Conservation (phyloP, 306 rosid species). For the Crotalaria pallida region DNA sequence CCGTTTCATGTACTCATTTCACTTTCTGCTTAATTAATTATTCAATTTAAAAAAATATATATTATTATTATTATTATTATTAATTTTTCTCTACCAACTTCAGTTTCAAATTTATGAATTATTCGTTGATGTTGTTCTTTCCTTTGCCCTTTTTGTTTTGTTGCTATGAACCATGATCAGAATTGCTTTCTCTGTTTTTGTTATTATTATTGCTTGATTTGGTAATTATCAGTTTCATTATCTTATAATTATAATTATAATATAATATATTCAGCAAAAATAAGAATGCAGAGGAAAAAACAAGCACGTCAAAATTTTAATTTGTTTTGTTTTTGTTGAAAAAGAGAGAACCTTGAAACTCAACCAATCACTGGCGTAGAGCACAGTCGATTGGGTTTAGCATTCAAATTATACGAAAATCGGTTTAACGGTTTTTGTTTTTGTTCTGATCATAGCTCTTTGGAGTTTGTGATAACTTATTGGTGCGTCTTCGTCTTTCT, state of each 20-base stretch:
- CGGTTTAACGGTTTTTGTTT: slow-evolving; percentile 33
- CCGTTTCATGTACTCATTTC: slow-evolving; percentile 24
- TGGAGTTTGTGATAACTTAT: slow-evolving; percentile 21
- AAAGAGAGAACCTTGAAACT: slow-evolving; percentile 31
- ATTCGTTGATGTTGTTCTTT: slow-evolving; percentile 28
- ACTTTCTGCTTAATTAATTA: slow-evolving; percentile 21
- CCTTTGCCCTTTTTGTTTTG: slow-evolving; percentile 39
- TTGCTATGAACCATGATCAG: slow-evolving; percentile 41
- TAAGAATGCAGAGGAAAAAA: not conserved
- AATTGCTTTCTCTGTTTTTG: slow-evolving; percentile 21
- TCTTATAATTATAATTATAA: too few relatives aligned
- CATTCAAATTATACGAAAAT: slow-evolving; percentile 34
- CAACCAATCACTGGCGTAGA: slow-evolving; percentile 35
- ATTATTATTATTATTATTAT: too few relatives aligned
- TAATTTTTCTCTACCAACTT: not conserved
- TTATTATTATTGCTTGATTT: slow-evolving; percentile 19
- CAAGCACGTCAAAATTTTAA: not conserved
- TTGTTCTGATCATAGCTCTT: slow-evolving; percentile 28
- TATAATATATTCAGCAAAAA: not conserved
- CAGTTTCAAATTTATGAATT: slow-evolving; percentile 17
- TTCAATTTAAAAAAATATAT: not conserved
- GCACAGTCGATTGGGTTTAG: slow-evolving; percentile 44
- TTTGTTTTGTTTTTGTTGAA: too few relatives aligned
- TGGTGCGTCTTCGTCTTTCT: slow-evolving; percentile 11
- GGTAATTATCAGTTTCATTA: slow-evolving; percentile 14